These are phyloP conservation scores for Wickerhamiella musiphila DNA, from an alignment of 805 yeast genomes.

Conservation along the genomic window DNA sequence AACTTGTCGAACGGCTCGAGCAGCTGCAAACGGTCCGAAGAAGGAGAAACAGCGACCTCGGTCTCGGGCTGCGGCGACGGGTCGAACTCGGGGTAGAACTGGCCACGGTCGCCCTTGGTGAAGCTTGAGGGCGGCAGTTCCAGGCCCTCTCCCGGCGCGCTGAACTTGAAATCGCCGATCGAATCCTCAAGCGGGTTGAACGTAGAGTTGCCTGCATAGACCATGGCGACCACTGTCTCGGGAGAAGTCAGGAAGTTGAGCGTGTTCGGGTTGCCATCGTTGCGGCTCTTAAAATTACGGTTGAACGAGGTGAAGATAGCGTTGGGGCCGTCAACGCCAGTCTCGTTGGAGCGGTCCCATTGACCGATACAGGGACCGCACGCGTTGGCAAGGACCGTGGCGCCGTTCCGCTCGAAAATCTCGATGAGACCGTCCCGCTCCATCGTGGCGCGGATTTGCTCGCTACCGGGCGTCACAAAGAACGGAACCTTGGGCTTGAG, in stretches of 20 bases:
- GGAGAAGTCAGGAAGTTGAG: constrained; percentile 98
- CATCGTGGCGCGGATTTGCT: constrained; percentile 95
- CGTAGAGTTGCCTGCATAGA: constrained; percentile 80
- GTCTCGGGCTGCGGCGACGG: constrained; percentile 49
- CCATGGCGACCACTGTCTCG: constrained; percentile 92
- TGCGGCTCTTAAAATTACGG: constrained; percentile 95
- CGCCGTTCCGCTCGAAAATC: constrained; percentile 82
- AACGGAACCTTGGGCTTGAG: constrained; percentile 79
- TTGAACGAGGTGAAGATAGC: constrained; percentile 94
- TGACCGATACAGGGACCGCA: constrained; percentile 99
- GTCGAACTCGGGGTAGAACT: constrained; percentile 55
- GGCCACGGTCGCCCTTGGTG: constrained; percentile 44
- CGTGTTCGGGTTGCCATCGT: constrained; percentile 95
- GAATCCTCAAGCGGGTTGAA: constrained; percentile 84
- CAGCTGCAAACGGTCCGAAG: constrained; percentile 81
- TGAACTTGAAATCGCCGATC: constrained; percentile 65
- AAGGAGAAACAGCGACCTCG: constrained; percentile 56
- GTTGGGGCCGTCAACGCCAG: constrained; percentile 23
- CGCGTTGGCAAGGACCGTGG: constrained; percentile 88
- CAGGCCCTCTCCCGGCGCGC: constrained; percentile 59
- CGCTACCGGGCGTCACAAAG: constrained; percentile 96
- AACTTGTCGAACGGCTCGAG: constrained; percentile 78
- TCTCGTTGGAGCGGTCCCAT: constrained; percentile 58
- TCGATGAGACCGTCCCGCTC: constrained; percentile 88
- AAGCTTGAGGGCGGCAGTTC: constrained; percentile 75